Conservation (phyloP, 306 rosid genomes). For the Amphicarpaea edgeworthii region DNA sequence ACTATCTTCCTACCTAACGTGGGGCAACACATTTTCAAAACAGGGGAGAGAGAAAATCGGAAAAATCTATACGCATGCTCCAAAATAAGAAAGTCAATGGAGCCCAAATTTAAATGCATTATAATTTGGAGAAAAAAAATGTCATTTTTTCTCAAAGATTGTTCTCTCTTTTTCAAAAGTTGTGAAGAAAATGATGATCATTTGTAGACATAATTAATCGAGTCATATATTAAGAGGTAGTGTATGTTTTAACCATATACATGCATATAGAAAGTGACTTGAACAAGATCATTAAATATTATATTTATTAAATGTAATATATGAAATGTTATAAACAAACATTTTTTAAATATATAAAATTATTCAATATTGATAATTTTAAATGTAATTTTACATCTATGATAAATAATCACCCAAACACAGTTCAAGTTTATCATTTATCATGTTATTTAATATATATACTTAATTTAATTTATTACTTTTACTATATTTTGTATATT, state of each 20-base stretch:
- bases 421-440: too few species aligned
- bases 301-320: too few species aligned
- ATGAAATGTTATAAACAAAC: too few species aligned
- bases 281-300: too few species aligned
- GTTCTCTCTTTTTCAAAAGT: not conserved
- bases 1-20: slow-evolving; percentile 8
- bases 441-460: too few species aligned
- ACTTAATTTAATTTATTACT: too few species aligned
- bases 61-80: not conserved
- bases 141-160: not conserved
- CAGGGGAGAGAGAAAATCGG: not conserved
- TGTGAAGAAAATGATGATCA: not conserved
- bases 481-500: too few species aligned
- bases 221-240: not conserved
- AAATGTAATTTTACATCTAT: not conserved
- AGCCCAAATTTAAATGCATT: not conserved
- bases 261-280: too few species aligned
- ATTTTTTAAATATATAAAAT: too few species aligned
- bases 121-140: not conserved
- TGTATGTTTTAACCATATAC: too few species aligned
- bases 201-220: not conserved
- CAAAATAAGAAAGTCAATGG: not conserved
- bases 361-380: too few species aligned
- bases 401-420: too few species aligned
- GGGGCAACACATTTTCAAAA: not conserved